phyloP scores from a whole-genome alignment of 805 yeast genomes.

The Teunomyces tritomae region DNA sequence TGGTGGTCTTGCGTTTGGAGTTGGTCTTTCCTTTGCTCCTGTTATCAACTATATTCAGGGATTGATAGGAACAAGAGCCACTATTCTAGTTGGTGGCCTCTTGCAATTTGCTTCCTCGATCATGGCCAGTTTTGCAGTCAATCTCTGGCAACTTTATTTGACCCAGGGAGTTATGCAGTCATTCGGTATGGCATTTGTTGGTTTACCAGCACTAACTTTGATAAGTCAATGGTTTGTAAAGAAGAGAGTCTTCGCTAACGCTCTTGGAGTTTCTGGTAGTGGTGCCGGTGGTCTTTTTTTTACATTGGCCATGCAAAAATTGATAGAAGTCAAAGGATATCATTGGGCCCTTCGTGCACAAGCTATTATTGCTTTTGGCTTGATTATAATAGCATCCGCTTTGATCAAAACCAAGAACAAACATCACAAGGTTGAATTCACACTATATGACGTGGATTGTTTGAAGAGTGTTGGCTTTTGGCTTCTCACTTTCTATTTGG shows the following conservation, averaged over 20 bases:
- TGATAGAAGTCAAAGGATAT: slow-evolving; percentile 36
- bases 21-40: slow-evolving; percentile 53
- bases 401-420: slow-evolving; percentile 8
- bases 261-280: slow-evolving; percentile 49
- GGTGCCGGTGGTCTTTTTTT: slow-evolving; percentile 53
- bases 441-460: slow-evolving; percentile 40
- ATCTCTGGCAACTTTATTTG: slow-evolving; percentile 62
- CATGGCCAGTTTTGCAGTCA: slow-evolving; percentile 57
- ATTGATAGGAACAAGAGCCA: slow-evolving; percentile 36
- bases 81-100: slow-evolving; percentile 46
- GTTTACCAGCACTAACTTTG: slow-evolving; percentile 56
- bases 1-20: slow-evolving; percentile 65
- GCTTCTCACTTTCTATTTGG: slow-evolving; percentile 38
- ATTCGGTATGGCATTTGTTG: slow-evolving; percentile 53
- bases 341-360: slow-evolving; percentile 53
- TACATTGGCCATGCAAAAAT: slow-evolving; percentile 47
- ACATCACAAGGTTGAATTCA: slow-evolving; percentile 21
- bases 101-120: slow-evolving; percentile 54
- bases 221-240: slow-evolving; percentile 72
- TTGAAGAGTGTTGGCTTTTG: slow-evolving; percentile 41
- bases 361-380: slow-evolving; percentile 34
- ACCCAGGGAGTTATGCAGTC: slow-evolving; percentile 70
- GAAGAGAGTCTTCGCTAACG: slow-evolving; percentile 54
- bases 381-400: slow-evolving; percentile 20
- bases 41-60: slow-evolving; percentile 47